Base-by-base conservation (phyloP, 2,329 filamentous ascomycete genomes). In the Aspergillus ochraceoroseus region DNA sequence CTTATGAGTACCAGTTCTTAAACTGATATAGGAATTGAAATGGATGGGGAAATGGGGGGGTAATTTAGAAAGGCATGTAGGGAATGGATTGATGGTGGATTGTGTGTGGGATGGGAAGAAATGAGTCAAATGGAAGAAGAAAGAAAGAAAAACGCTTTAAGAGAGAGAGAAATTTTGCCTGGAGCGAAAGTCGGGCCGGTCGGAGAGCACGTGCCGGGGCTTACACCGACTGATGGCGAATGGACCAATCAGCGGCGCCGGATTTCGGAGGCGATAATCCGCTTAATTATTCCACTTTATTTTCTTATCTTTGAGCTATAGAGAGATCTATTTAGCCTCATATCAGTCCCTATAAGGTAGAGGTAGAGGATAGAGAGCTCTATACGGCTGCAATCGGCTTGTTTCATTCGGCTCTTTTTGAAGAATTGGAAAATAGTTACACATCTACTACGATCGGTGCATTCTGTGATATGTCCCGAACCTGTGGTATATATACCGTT, bases 1-100 rank as follows among this genome's bases (percentile, higher is more conserved):
- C 52, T 63, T 61, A 63, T 54, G 52, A 51, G 47, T 57, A 59
- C 52, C 61, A 65, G 64, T 64, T 60, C 41, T 39, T 42, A 50
- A 48, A 50, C 43, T 45, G 40, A 46, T 37, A 41, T 42, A 38
- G 23, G 29, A 25, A 17, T 28, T 14, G 15, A 25, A 32, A 28
- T 28, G n/a, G 17, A 22, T 17, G 20, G 11, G 18, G 23, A 17
- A 12, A 33, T 37, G 31, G 38, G 5, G 20, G 9, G 9, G 20
- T 22, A 38, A 27, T 49, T 57, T 60, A 62, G 44, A 51, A 41
- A 47, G 54, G 54, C 59, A 63, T 63, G 46, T n/a, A n/a, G n/a
- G n/a, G n/a, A n/a, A 45, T 41, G 4, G 30, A 26, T 47, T 32
- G 20, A 32, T n/a, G 8, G 33, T n/a, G n/a, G 22, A 15, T 25